Evolutionary conservation across 106 monocot genomes (phyloP).

Genomic region (Hemerocallis citrina): DNA sequence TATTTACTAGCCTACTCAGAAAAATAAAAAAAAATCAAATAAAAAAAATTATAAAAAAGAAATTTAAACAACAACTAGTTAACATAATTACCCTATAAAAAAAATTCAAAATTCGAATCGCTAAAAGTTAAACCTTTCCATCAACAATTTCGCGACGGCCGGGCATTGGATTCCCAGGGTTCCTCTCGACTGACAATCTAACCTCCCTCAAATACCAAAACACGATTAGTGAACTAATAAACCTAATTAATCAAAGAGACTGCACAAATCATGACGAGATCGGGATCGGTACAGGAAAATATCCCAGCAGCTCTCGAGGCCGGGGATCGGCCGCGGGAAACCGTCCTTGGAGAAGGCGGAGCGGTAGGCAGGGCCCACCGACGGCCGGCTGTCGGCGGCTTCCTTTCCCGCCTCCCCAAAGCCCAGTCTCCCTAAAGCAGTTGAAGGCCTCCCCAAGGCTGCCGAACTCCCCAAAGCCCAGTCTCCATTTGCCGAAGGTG

Average conservation of each 20-base stretch:
- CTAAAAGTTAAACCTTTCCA: constrained; percentile 48
- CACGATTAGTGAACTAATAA: too few species aligned
- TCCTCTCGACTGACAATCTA: constrained; percentile 47
- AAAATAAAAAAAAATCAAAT: neutral
- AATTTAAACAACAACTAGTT: too few species aligned
- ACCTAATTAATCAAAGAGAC: too few species aligned
- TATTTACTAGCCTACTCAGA: constrained; percentile 76
- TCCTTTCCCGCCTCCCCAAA: constrained; percentile 52
- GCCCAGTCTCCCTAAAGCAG: too few species aligned
- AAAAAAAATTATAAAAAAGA: neutral
- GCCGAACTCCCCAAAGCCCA: too few species aligned
- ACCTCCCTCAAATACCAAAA: too few species aligned
- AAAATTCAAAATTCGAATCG: neutral
- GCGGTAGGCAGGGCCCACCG: constrained; percentile 71
- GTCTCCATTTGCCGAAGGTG: too few species aligned
- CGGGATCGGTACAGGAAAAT: constrained; percentile 49
- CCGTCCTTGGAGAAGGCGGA: constrained; percentile 87
- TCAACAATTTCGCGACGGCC: constrained; percentile 57
- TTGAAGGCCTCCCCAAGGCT: too few species aligned
- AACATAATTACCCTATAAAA: too few species aligned
- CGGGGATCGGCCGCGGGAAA: constrained; percentile 46
- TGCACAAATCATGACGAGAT: neutral
- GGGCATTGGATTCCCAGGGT: constrained; percentile 58
- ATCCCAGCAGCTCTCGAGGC: constrained; percentile 81
- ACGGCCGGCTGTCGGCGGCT: constrained; percentile 31